Evolutionary conservation across 306 rosid genomes (phyloP), one percentile per base, ranked within the genome.

Genomic region (Quercus dentata): DNA sequence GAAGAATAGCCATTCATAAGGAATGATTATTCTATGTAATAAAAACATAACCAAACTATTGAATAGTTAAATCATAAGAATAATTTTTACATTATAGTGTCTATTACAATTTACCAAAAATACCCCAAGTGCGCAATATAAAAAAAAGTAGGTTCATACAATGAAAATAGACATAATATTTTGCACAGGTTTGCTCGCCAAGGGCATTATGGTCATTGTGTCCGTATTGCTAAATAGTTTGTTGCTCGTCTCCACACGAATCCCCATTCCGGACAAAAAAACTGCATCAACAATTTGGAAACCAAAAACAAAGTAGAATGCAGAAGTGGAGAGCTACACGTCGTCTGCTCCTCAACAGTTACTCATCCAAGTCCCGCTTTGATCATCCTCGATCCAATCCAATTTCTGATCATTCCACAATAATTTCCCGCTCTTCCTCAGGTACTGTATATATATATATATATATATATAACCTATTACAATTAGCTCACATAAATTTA

Each of bases 281-380:
- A 21, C 0, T 27, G 38, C 41, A 18, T 4, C 18, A 20, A 17
- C 3, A 3, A 7, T 49, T 21, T 33, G 72, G 5, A 67, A 62
- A 73, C 55, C 19, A 21, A 56, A 31, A 67, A n/a, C 5, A 63
- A 2, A 5, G 33, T 81, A 77, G 27, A 17, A 90, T 83, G 95
- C 67, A 80, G 77, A 92, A 85, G 82, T 79, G 79, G 85, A 86
- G 82, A 86, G 73, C 84, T 41, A 49, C 85, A 14, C 57, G 81
- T 81, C 79, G 80, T 55, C 75, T 90, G 3, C 74, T 88, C 82
- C 75, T 90, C 3, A 72, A 87, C 81, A 76, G 56, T 75, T 84
- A 61, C 77, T 59, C 85, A 1, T 51, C 81, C 56, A 71, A 12
- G 61, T 73, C 76, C 44, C 69, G 80, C 81, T 74, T 73, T 23